Evolutionary conservation across 352 stramenopile genomes (phyloP).

Genomic region (Phytophthora crassamura): DNA sequence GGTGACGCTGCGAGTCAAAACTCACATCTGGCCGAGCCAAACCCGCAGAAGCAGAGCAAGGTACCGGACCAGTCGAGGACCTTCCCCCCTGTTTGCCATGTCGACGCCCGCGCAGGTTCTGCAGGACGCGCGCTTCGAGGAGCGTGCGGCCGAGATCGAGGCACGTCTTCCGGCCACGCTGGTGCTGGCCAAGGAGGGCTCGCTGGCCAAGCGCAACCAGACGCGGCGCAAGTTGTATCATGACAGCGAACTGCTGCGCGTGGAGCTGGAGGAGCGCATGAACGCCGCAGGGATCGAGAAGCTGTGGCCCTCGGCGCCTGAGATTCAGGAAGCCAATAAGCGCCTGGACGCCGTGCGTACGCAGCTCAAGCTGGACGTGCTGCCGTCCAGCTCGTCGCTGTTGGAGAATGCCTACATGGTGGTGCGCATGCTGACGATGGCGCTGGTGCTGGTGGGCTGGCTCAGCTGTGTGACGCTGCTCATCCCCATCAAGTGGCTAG

Average conservation of each 20-base stretch:
- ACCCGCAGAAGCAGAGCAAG: conserved; percentile 5
- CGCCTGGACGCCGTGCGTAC: conserved; percentile 69
- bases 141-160: conserved; percentile 64
- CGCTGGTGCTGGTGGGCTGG: conserved; percentile 76
- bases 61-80: background rate
- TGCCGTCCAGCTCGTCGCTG: conserved; percentile 44
- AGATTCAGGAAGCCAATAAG: conserved; percentile 57
- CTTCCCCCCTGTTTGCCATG: conserved; percentile 18
- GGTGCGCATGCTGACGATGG: conserved; percentile 69
- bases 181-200: conserved; percentile 42
- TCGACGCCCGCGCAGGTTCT: conserved; percentile 63
- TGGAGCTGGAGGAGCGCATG: conserved; percentile 83
- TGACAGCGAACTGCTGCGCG: conserved; percentile 74
- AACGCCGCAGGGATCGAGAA: conserved; percentile 70
- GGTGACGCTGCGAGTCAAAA: conserved; percentile 11
- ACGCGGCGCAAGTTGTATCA: conserved; percentile 68
- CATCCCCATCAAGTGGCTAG: conserved; percentile 72
- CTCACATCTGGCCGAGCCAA: conserved; percentile 12
- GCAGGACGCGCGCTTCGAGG: conserved; percentile 57
- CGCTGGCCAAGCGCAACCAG: conserved; percentile 82
- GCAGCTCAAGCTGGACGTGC: conserved; percentile 70
- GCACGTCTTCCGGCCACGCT: conserved; percentile 54
- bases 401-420: conserved; percentile 73
- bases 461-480: conserved; percentile 72
- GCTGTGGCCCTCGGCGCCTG: conserved; percentile 53